These are phyloP conservation scores for Irpex lacteus DNA, from an alignment of 1,284 basidiomycete species.

Conservation along the genomic window DNA sequence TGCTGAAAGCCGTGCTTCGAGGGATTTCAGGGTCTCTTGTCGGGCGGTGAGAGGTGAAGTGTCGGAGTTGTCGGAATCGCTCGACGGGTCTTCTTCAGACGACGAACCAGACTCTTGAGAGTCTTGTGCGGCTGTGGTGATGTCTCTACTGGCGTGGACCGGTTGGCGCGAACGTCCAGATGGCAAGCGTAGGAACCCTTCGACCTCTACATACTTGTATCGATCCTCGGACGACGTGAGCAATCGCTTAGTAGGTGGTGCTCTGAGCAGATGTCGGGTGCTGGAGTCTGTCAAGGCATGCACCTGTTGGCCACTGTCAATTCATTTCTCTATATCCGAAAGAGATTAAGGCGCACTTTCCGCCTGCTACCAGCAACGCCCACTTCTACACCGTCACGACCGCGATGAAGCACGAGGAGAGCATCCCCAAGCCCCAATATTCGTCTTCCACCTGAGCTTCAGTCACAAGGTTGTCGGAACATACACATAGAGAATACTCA, in stretches of 20 bases:
- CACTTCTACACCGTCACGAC: constrained; percentile 60
- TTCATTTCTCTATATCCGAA: too few relatives aligned
- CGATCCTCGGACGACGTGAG: constrained; percentile 32
- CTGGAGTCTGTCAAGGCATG: constrained; percentile 54
- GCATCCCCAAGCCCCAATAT: constrained; percentile 56
- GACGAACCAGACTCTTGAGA: constrained; percentile 43
- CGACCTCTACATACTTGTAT: constrained; percentile 54
- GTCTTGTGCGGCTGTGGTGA: constrained; percentile 35
- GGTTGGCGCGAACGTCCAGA: constrained; percentile 27
- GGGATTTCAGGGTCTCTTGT: constrained; percentile 51
- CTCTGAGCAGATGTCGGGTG: constrained; percentile 48
- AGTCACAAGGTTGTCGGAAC: constrained; percentile 43
- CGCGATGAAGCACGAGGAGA: constrained; percentile 46
- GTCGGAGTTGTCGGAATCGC: constrained; percentile 30
- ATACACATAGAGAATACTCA: constrained; percentile 31
- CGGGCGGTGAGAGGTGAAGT: constrained; percentile 44
- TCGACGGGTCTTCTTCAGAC: constrained; percentile 27
- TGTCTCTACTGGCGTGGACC: constrained; percentile 23
- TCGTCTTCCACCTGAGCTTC: constrained; percentile 56
- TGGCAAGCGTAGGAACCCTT: constrained; percentile 63
- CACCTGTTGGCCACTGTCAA: constrained; percentile 43
- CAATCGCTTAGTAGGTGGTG: constrained; percentile 47
- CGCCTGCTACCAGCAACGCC: constrained; percentile 40
- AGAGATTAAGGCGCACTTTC: too few relatives aligned
- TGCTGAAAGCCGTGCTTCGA: constrained; percentile 53